phyloP scores from a whole-genome alignment of 805 yeast species.

The Ogataea haglerorum region DNA sequence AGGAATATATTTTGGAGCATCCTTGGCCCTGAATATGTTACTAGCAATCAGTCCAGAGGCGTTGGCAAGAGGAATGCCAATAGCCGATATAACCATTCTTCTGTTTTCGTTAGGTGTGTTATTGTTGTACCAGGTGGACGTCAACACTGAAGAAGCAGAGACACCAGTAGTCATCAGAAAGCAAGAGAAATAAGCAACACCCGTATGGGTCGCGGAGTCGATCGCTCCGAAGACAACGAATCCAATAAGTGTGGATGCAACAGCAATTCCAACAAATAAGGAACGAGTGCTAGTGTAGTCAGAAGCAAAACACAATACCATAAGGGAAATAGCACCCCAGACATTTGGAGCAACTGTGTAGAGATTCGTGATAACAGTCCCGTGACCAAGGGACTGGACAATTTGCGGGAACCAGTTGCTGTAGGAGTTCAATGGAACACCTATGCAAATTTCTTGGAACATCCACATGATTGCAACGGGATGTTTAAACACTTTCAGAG shows the following conservation, averaged over 20 bases:
- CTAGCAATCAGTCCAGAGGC: constrained; percentile 55
- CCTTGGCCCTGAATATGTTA: constrained; percentile 47
- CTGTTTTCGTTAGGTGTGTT: constrained; percentile 45
- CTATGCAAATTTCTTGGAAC: constrained; percentile 41
- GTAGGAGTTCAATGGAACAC: constrained; percentile 48
- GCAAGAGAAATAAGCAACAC: constrained; percentile 22
- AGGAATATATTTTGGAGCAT: constrained; percentile 50
- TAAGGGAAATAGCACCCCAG: constrained; percentile 43
- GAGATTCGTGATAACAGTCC: constrained; percentile 39
- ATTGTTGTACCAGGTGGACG: constrained; percentile 50
- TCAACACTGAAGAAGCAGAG: constrained; percentile 45
- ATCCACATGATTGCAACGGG: constrained; percentile 46
- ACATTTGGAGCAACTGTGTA: constrained; percentile 47
- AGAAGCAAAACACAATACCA: constrained; percentile 39
- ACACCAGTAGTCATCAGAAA: constrained; percentile 45
- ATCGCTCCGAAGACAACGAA: constrained; percentile 45
- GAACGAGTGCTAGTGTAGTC: constrained; percentile 40
- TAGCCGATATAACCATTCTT: constrained; percentile 45
- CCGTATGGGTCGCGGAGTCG: constrained; percentile 35
- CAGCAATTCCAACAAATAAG: constrained; percentile 36
- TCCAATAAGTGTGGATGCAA: constrained; percentile 40
- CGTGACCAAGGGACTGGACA: constrained; percentile 36
- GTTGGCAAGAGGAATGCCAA: constrained; percentile 54
- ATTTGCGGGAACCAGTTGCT: constrained; percentile 50
- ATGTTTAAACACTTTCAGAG: constrained; percentile 36